Evolutionary conservation across 2,329 filamentous ascomycete species (phyloP), one percentile per base, ranked within the genome.

Genomic region (Neonectria punicea): DNA sequence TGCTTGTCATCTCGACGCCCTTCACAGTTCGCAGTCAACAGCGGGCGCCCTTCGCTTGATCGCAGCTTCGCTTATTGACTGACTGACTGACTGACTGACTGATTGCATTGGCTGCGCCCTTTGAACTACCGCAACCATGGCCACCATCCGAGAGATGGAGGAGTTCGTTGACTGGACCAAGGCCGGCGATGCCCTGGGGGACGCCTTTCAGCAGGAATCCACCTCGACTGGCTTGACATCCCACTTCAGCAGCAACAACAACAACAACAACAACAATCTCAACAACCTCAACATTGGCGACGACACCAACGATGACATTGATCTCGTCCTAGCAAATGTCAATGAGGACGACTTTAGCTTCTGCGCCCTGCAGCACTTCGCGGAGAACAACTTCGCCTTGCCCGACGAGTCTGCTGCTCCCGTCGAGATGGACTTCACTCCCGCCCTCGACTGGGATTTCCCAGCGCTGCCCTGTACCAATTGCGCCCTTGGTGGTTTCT

Each of bases 81-180:
- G 16, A 4, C 39, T 18, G 39, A 41, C 16, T 18, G 16, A 39
- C 36, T 18, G 16, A 18, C 39, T 18, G 14, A 5, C 16, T 41
- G 39, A 43, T 50, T 54, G 43, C 63, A 61, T 66, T 66, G 25
- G 25, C 25, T 25, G 51, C 66, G 66, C 67, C 62, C 67, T 67
- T 57, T 53, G 59, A 59, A 9, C 63, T 57, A 62, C 63, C 67
- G 58, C 63, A 70, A 70, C 54, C 61, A 79, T 80, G 78, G 64
- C 78, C n/a, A 66, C 71, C 62, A 72, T 86, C 67, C 82, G 87
- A 61, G 84, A 88, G 58, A 80, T 86, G 81, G 88, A 90, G 60
- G 85, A 90, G 67, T 89, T 91, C 74, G 86, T 92, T 76, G 82
- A 89, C 74, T 90, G 88, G 86, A 86, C 89, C 70, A 78, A 83